Percentiles rank a stretch among this genome's conserved stretches.
Conservation (phyloP, 495 filamentous ascomycete genomes). For the Chaetomium tenue region DNA sequence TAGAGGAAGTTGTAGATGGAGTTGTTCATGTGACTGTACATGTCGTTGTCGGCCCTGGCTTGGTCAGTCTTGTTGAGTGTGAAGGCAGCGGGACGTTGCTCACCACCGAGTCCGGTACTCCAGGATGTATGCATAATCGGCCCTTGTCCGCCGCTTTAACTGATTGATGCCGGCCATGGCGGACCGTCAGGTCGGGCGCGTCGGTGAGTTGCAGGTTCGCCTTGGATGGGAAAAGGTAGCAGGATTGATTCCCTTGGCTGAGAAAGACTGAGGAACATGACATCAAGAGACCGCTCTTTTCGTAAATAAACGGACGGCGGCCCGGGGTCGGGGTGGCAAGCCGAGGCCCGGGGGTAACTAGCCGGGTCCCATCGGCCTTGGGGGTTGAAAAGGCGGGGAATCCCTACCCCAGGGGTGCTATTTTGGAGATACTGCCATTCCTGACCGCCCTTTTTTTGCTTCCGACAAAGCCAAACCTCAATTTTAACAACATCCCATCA, state of each 20-base stretch:
- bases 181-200: not conserved
- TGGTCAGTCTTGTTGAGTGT: not conserved
- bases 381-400: slow-evolving; percentile 6
- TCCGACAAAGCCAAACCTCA: not conserved
- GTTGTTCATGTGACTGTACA: slow-evolving; percentile 89
- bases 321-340: not conserved
- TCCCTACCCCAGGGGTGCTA: not conserved
- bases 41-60: slow-evolving; percentile 71
- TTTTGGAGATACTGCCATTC: not conserved
- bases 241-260: too few relatives aligned
- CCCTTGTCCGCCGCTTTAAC: slow-evolving; percentile 62
- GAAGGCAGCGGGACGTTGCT: not conserved
- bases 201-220: too few relatives aligned
- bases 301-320: too few relatives aligned
- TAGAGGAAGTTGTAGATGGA: slow-evolving; percentile 76
- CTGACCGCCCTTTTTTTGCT: slow-evolving; percentile 13
- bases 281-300: too few relatives aligned
- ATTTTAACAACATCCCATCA: not conserved
- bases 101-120: slow-evolving; percentile 91
- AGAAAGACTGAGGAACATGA: too few relatives aligned
- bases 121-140: slow-evolving; percentile 75
- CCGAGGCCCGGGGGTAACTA: too few relatives aligned
- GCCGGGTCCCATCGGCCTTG: slow-evolving; percentile 6
- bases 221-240: too few relatives aligned
- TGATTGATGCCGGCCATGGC: slow-evolving; percentile 40